Percentiles rank a stretch among this genome's conserved stretches.
Conservation (phyloP, 2,329 filamentous ascomycete species). For the Scolecobasidium constrictum region DNA sequence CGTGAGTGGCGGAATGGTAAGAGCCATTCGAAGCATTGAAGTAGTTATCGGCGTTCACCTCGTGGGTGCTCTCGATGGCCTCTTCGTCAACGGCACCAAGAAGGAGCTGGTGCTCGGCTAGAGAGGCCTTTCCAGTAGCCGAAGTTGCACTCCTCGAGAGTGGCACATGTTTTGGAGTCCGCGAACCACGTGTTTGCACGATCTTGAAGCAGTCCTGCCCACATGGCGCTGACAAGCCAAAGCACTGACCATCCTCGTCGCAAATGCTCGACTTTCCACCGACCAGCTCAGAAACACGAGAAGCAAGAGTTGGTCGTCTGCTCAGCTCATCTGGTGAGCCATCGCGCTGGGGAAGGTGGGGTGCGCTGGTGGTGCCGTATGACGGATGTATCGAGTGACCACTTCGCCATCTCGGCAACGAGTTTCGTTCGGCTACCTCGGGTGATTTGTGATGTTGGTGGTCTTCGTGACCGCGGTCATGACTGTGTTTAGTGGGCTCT, state of each 20-base stretch:
- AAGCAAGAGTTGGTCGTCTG: slow-evolving; percentile 28
- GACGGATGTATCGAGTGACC: background rate
- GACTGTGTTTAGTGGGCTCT: slow-evolving; percentile 16
- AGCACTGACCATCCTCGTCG: slow-evolving; percentile 48
- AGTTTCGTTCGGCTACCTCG: background rate
- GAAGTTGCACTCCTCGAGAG: background rate
- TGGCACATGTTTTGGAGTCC: slow-evolving; percentile 1
- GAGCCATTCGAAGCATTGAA: slow-evolving; percentile 10
- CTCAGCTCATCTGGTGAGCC: background rate
- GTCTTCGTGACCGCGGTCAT: slow-evolving; percentile 19
- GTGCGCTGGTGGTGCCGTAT: background rate
- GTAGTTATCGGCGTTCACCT: slow-evolving; percentile 7
- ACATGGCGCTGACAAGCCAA: slow-evolving; percentile 51
- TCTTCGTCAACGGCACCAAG: slow-evolving; percentile 6
- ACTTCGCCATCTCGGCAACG: background rate
- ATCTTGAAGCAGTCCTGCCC: slow-evolving; percentile 50
- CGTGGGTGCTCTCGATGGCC: slow-evolving; percentile 5
- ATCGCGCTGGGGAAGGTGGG: background rate
- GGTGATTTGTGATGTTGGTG: slow-evolving; percentile 12
- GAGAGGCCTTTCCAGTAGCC: background rate
- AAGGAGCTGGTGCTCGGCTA: background rate
- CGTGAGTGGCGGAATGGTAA: slow-evolving; percentile 14
- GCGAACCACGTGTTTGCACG: slow-evolving; percentile 14
- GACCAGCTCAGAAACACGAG: slow-evolving; percentile 38
- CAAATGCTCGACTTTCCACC: slow-evolving; percentile 39